These are phyloP conservation scores for Haematococcus sp. DNA, from an alignment of 139 green algal species.

Conservation along the genomic window DNA sequence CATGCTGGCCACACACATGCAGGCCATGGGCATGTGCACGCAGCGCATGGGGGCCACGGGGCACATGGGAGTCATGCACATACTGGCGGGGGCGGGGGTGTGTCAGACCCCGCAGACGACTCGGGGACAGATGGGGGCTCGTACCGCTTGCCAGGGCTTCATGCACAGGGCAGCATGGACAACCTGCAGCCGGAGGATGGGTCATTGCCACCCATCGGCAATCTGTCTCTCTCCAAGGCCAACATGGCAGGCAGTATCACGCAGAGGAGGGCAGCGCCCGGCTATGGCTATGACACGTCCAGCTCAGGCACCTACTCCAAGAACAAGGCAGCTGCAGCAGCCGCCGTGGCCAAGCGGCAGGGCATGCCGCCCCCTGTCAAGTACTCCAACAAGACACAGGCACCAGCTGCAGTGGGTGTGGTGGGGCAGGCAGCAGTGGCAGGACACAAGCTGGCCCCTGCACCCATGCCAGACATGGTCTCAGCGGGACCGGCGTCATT, in stretches of 20 bases:
- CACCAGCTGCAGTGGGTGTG: background rate
- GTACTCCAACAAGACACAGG: background rate
- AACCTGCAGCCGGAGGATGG: conserved; percentile 1
- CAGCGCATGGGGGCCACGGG: background rate
- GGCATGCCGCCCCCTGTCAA: background rate
- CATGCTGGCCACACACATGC: too few species aligned
- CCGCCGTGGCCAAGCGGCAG: background rate
- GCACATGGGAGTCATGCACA: background rate
- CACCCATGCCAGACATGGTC: background rate
- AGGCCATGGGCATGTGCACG: background rate
- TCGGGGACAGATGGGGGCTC: background rate
- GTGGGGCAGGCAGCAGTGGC: conserved; percentile 1
- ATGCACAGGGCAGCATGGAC: conserved; percentile 26
- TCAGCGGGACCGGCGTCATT: background rate
- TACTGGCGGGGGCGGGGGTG: background rate
- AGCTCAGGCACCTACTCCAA: too few species aligned
- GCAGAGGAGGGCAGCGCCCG: background rate
- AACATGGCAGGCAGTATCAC: conserved; percentile 14
- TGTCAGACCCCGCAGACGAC: too few species aligned
- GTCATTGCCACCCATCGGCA: conserved; percentile 32
- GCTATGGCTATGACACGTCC: too few species aligned
- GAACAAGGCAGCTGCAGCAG: background rate
- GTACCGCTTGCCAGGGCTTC: conserved; percentile 18
- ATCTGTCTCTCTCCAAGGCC: conserved; percentile 25
- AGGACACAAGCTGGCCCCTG: background rate